These are phyloP conservation scores for Hanseniaspora jakobsenii DNA, from an alignment of 805 yeast genomes.

Conservation along the genomic window DNA sequence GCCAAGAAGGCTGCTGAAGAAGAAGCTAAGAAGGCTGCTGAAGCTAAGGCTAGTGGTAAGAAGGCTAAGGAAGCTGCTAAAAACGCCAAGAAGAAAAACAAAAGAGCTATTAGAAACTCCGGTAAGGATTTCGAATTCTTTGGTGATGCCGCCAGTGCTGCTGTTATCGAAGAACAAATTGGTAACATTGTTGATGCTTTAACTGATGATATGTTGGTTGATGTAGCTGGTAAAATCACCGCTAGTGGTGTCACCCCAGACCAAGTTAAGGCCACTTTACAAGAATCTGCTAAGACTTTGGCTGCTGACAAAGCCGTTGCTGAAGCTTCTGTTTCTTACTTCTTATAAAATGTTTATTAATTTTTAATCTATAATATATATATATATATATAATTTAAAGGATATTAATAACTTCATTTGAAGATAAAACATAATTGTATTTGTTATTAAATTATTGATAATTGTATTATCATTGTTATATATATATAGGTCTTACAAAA, in stretches of 20 bases:
- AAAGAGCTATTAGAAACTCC: slow-evolving; percentile 70
- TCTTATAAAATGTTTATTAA: slow-evolving; percentile 26
- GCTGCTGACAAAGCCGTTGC: slow-evolving; percentile 44
- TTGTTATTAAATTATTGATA: too few relatives aligned
- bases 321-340: slow-evolving; percentile 44
- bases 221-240: slow-evolving; percentile 53
- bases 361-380: too few relatives aligned
- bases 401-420: too few relatives aligned
- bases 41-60: slow-evolving; percentile 65
- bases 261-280: slow-evolving; percentile 47
- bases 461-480: too few relatives aligned
- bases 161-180: slow-evolving; percentile 63
- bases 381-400: too few relatives aligned
- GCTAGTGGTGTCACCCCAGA: slow-evolving; percentile 35
- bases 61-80: slow-evolving; percentile 92
- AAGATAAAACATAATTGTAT: too few relatives aligned
- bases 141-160: slow-evolving; percentile 60
- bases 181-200: slow-evolving; percentile 67
- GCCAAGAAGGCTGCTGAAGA: slow-evolving; percentile 71
- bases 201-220: slow-evolving; percentile 65
- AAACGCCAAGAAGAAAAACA: slow-evolving; percentile 86
- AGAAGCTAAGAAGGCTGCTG: slow-evolving; percentile 49
- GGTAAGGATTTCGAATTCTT: slow-evolving; percentile 78
- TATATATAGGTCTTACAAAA: too few relatives aligned
- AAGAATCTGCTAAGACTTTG: slow-evolving; percentile 43